These are phyloP conservation scores for Cryptococcus sp. DNA, from an alignment of 1,284 basidiomycete genomes.

Conservation along the genomic window DNA sequence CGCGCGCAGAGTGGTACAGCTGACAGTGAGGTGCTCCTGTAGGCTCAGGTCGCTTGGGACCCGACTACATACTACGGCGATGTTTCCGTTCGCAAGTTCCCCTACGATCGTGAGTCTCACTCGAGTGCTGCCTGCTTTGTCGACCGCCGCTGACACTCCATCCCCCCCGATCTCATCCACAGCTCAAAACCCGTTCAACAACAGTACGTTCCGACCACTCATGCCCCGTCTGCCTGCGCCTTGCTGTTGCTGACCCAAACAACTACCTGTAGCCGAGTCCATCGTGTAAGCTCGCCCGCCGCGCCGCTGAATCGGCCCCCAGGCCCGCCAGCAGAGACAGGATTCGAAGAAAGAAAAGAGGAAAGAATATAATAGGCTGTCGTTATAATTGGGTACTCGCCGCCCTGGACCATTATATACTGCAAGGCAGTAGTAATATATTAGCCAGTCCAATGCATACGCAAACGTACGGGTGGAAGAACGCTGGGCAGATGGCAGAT, in stretches of 20 bases:
- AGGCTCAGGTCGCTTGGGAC: slow-evolving; percentile 21
- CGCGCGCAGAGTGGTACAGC: no score
- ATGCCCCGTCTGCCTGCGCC: no score
- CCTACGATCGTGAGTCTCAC: slow-evolving; percentile 36
- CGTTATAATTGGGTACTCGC: no score
- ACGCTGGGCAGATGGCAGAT: no score
- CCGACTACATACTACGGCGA: slow-evolving; percentile 27
- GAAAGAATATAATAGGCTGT: no score
- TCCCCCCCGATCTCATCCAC: neutral
- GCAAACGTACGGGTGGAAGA: no score
- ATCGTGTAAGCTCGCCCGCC: slow-evolving; percentile 5
- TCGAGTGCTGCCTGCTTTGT: neutral
- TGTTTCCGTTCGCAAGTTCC: slow-evolving; percentile 36
- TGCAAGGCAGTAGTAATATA: no score
- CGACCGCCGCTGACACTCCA: neutral
- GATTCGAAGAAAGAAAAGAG: no score
- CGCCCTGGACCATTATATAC: no score
- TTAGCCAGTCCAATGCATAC: no score
- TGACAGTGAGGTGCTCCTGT: neutral
- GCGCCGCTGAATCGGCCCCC: no score
- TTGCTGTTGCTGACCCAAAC: neutral
- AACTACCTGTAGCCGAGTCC: slow-evolving; percentile 6
- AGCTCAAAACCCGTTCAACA: slow-evolving; percentile 27
- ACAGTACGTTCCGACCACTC: slow-evolving; percentile 13
- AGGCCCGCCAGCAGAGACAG: no score